Evolutionary conservation across 1,284 basidiomycete species (phyloP).

Genomic region (Mycena sp.): DNA sequence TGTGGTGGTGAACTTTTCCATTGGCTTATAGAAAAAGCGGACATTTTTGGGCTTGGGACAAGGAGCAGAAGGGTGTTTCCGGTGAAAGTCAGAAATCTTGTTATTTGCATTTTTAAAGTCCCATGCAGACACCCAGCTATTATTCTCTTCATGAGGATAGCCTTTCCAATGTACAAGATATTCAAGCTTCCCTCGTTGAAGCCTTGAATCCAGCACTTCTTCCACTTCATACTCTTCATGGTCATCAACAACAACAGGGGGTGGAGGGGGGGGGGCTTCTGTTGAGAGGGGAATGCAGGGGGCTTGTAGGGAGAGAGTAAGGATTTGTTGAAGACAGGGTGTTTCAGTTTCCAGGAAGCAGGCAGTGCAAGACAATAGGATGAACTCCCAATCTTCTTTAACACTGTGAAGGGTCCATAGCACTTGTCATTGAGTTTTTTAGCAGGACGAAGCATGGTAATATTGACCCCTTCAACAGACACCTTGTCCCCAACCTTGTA

Average conservation of each 20-base stretch:
- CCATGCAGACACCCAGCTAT: not conserved
- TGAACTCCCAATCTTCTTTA: too few relatives aligned
- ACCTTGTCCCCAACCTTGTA: not conserved
- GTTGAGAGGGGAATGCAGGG: not conserved
- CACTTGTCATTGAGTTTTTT: too few relatives aligned
- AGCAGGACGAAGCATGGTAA: too few relatives aligned
- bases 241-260: not conserved
- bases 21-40: not conserved
- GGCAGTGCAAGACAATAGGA: too few relatives aligned
- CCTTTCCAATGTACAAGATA: slow-evolving; percentile 5
- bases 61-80: not conserved
- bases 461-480: too few relatives aligned
- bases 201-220: not conserved
- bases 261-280: not conserved
- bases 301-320: not conserved
- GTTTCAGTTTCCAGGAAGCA: not conserved
- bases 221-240: slow-evolving; percentile 10
- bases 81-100: not conserved
- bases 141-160: not conserved
- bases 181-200: not conserved
- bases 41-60: not conserved
- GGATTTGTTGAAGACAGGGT: not conserved
- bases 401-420: too few relatives aligned
- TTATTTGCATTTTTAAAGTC: not conserved
- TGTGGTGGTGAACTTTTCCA: slow-evolving; percentile 2